Evolutionary conservation across 2,329 filamentous ascomycete species (phyloP).

Genomic region (Cladophialophora chaetospira): DNA sequence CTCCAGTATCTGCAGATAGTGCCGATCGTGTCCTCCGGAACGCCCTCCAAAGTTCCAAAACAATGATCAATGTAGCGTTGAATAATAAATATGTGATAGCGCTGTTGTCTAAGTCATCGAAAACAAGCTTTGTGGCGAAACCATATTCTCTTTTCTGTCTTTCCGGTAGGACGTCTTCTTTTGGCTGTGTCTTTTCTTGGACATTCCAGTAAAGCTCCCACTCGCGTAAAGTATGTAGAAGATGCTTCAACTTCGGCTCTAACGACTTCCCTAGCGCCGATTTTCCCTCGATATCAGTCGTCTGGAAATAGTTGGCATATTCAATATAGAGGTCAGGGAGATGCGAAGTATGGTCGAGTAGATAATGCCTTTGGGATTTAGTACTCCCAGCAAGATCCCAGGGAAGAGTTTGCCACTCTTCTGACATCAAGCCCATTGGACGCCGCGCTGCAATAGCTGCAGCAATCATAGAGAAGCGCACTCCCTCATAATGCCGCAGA

Average conservation of each 20-base stretch:
- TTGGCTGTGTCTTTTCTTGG: neutral
- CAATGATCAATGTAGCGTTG: constrained; percentile 4
- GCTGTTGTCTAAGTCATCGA: neutral
- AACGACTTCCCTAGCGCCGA: neutral
- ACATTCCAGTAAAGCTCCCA: constrained; percentile 2
- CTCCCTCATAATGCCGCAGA: neutral
- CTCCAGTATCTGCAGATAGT: too few species aligned
- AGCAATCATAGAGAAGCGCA: neutral
- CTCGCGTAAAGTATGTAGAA: constrained; percentile 1
- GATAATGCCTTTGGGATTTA: neutral
- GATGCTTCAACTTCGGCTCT: neutral
- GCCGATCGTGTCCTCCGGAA: neutral
- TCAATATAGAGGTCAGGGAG: constrained; percentile 4
- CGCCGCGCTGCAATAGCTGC: neutral
- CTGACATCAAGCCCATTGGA: neutral
- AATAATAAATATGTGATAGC: neutral
- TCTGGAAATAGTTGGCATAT: neutral
- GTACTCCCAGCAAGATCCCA: neutral
- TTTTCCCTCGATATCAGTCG: neutral
- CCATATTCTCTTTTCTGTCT: neutral
- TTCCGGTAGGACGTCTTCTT: neutral
- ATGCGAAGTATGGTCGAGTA: constrained; percentile 3
- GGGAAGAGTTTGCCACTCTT: neutral
- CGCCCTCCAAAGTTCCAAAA: constrained; percentile 8
- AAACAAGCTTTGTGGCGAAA: neutral